Evolutionary conservation across 2,329 filamentous ascomycete genomes (phyloP).

Genomic region (Beauveria sp.): DNA sequence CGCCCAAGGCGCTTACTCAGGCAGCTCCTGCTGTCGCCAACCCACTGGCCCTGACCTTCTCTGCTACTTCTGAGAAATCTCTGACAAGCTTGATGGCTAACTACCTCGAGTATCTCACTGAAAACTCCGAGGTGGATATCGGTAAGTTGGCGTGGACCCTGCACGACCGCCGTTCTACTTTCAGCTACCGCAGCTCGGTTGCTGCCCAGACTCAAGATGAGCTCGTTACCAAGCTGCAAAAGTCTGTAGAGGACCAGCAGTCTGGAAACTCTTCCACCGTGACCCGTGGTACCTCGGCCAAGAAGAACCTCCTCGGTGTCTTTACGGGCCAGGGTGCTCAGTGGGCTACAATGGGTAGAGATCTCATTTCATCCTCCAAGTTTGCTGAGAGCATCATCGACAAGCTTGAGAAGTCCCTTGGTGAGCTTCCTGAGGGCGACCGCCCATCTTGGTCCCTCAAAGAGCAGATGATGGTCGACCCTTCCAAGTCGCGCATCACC

Average conservation of each 20-base stretch:
- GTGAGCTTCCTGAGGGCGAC: conserved; percentile 15
- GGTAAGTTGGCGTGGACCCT: conserved; percentile 16
- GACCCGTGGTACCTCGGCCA: conserved; percentile 8
- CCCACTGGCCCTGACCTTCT: conserved; percentile 9
- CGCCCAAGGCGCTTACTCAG: conserved; percentile 23
- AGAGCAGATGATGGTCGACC: conserved; percentile 17
- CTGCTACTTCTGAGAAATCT: conserved; percentile 10
- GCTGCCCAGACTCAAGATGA: conserved; percentile 10
- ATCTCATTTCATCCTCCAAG: conserved; percentile 17
- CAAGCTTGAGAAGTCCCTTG: conserved; percentile 18
- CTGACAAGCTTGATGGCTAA: conserved; percentile 6
- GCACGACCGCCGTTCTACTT: conserved; percentile 12
- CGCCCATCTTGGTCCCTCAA: conserved; percentile 21
- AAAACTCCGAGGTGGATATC: conserved; percentile 9
- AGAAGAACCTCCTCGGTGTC: conserved; percentile 13
- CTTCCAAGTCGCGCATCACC: conserved; percentile 13
- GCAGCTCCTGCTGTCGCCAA: conserved; percentile 1
- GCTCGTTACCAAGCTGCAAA: conserved; percentile 11
- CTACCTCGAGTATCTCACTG: conserved; percentile 10
- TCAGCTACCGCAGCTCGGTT: conserved; percentile 14
- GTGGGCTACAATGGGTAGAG: conserved; percentile 25
- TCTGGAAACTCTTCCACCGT: conserved; percentile 8
- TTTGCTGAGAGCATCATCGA: conserved; percentile 13
- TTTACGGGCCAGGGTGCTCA: conserved; percentile 29
- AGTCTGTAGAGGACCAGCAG: conserved; percentile 14